Base-by-base conservation (phyloP, 768 basidiomycete species). In the Hygrophoropsis aurantiaca region DNA sequence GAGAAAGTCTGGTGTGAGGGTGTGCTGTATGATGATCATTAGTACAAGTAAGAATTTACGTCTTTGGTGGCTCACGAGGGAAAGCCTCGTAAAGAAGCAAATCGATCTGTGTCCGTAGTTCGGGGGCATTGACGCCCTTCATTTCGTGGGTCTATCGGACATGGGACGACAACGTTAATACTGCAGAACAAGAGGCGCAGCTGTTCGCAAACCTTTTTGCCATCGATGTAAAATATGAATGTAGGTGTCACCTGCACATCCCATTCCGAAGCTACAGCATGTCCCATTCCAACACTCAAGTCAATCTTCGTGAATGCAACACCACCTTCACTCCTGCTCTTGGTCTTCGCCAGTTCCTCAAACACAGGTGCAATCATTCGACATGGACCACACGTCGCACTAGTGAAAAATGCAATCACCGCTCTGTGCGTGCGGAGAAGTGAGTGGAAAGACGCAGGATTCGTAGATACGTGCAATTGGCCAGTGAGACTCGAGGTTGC, bases 251-350 rank as follows among this genome's bases (percentile, higher is more conserved):
- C 92, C 13, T 75, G 65, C 1, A 97, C 80, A 11, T 78, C 73
- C 70, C 79, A 87, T 61, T 83, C 72, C 1, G 64, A 50, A 0
- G 85, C 88, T 13, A 95, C 67, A 44, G 71, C 69, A 3, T 65
- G 58, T 0, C 87, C 86, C 64, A 80, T 64, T 0, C 87, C 88
- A 11, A 87, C 77, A 4, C 76, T 80, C 53, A 91, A 70, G 67
- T 97, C 94, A 27, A 97, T 79, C 64, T 91, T 90, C 3, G 86
- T 81, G 55, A 97, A 97, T 2, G 79, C 87, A 18, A 86, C 78
- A 3, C 79, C 80, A 41, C 53, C 56, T 9, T 67, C 61, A 4
- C 64, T 67, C 13, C 64, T 71, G 4, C 74, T 74, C 57, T 85
- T 87, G 55, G 79, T 79, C 48, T 74, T 74, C 4, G 93, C 85